Evolutionary conservation across 495 filamentous ascomycete genomes (phyloP), one percentile per base, ranked within the genome.

Genomic region (Hyphodiscus hymeniophilus): DNA sequence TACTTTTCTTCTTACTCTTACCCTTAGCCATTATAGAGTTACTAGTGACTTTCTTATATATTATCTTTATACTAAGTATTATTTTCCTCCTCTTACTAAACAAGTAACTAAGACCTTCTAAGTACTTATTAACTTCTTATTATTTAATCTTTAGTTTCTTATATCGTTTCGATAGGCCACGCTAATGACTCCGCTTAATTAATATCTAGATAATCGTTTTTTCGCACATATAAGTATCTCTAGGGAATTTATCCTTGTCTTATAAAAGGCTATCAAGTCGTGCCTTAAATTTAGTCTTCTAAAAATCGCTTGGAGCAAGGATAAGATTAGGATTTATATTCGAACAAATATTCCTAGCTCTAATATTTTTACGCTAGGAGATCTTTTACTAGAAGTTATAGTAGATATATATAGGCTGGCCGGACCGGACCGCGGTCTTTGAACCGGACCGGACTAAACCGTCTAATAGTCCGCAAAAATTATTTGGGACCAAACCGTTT

Each of bases 331-430:
- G 44, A 48, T 53, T 38, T 53, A 33, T 52, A 30, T 47, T 21
- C 20, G 23, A 51, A 45, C 36, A 42, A 33, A 50, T 23, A 42
- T 42, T 15, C 33, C 45, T 47, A 46, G 30, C 30, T 32, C 30
- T 32, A 32, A 32, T 32, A 32, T 32, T 32, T 32, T 72, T 26
- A 64, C n/a, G n/a, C n/a, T n/a, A n/a, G n/a, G n/a, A n/a, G n/a
- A n/a, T n/a, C n/a, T n/a, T n/a, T n/a, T n/a, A n/a, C n/a, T n/a
- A n/a, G n/a, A n/a, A n/a, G n/a, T n/a, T n/a, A n/a, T n/a, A n/a
- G n/a, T n/a, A n/a, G n/a, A n/a, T n/a, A n/a, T n/a, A n/a, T n/a
- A n/a, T n/a, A n/a, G n/a, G n/a, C n/a, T n/a, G n/a, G n/a, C n/a
- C n/a, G n/a, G n/a, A n/a, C n/a, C n/a, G n/a, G n/a, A n/a, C n/a